Base-by-base conservation (phyloP, 768 basidiomycete species). In the Agaricus sinodeliciosus region DNA sequence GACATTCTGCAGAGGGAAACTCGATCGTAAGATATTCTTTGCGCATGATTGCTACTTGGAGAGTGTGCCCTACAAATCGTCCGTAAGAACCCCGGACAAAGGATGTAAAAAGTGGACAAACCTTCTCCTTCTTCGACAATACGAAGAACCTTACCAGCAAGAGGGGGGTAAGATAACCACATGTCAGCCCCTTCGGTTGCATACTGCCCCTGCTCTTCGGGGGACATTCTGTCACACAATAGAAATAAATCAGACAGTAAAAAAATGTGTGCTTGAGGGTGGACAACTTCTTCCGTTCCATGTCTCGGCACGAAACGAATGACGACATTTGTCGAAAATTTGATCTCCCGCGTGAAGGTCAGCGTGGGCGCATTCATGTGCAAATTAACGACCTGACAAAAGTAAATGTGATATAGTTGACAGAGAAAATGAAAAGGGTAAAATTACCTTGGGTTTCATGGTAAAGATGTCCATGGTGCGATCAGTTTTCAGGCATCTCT, bases 211-310 rank as follows among this genome's bases (percentile, higher is more conserved):
- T 72, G 76, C 55, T 95, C 89, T 48, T 82, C 77, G 16, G 74
- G 76, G 1, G 78, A 63, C 80, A 95, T 91, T 61, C 82, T 78
- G 66, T 97, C 94, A 60, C 90, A 92, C 26, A 98, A 69, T 49
- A 99, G 73, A 67, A 97, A 92, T 16, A 99, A 71, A 65, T 99
- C 96, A 13, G 94, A 94, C 51, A 98, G 77, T 46, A 99, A 77
- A 67, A 90, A 90, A 44, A 98, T 69, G 62, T 90, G 88, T 2
- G 87, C 93, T n/a, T 74, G 76, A 12, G 64, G 75, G 63, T 94
- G 89, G n/a, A 83, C 66, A 31, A 93, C 77, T 65, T 87, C 83
- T n/a, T 75, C 64, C 18, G 84, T 85, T 0, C 90, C 87, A 4
- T 87, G 76, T 34, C 76, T 79, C 4, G 96, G 86, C 9, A 80